phyloP scores from a whole-genome alignment of 345 rosid species.

The Lenwebbia sp. region DNA sequence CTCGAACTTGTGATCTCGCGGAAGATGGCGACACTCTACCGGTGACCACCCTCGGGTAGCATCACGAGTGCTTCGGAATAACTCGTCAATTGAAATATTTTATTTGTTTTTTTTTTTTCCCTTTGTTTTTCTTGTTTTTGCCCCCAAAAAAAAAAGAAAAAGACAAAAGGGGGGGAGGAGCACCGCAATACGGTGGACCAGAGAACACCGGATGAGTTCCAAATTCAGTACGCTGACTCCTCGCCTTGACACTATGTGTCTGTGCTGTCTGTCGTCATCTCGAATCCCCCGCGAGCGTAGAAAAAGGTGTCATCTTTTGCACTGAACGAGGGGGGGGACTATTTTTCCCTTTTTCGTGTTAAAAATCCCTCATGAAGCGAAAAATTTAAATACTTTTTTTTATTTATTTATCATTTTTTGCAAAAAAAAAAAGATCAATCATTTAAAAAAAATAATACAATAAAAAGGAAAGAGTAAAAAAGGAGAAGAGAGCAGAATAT shows the following conservation, averaged over 20 bases:
- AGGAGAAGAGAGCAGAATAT: neutral
- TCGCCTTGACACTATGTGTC: neutral
- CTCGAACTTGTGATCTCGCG: too few species aligned
- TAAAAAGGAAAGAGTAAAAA: neutral
- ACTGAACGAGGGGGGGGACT: conserved; percentile 15
- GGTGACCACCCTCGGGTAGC: too few species aligned
- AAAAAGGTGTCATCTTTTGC: conserved; percentile 11
- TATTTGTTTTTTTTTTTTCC: too few species aligned
- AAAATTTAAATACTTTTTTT: neutral
- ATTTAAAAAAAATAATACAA: neutral
- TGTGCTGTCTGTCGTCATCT: conserved; percentile 19
- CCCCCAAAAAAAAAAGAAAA: too few species aligned
- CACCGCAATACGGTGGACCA: neutral
- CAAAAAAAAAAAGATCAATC: neutral
- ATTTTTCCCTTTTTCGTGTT: neutral
- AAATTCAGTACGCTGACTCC: neutral
- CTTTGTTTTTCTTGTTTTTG: neutral
- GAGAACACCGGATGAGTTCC: neutral
- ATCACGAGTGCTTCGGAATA: too few species aligned
- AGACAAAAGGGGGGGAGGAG: neutral
- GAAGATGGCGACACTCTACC: too few species aligned
- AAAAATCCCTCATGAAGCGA: neutral
- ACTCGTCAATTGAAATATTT: neutral
- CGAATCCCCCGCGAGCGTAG: conserved; percentile 33
- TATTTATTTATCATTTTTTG: neutral